Conservation (phyloP, 2,329 filamentous ascomycete genomes). For the Colletotrichum incanum region DNA sequence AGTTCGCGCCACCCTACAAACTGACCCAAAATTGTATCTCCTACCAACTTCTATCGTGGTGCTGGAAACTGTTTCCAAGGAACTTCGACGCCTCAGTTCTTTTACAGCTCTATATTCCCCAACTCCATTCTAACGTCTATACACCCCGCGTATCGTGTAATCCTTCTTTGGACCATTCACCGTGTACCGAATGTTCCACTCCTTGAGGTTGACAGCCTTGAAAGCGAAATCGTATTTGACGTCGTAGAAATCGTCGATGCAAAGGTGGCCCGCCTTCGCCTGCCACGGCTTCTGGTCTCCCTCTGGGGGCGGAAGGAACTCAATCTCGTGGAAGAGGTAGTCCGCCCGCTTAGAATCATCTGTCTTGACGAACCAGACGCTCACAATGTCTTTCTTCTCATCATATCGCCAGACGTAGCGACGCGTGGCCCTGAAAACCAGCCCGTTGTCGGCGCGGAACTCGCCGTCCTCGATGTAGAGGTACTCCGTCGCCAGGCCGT, state of each 20-base stretch:
- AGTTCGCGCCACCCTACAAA: not conserved
- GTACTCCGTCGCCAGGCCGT: constrained; percentile 69
- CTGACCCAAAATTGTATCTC: no score
- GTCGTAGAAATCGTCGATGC: constrained; percentile 80
- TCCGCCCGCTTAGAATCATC: constrained; percentile 76
- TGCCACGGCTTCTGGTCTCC: constrained; percentile 66
- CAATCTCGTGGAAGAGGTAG: constrained; percentile 83
- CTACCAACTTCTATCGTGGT: not conserved
- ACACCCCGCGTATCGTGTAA: constrained; percentile 73
- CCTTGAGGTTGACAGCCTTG: constrained; percentile 67
- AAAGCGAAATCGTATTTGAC: constrained; percentile 79
- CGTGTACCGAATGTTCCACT: constrained; percentile 75
- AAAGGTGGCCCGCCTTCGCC: constrained; percentile 79
- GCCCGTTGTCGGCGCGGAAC: constrained; percentile 71
- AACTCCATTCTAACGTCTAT: constrained; percentile 56
- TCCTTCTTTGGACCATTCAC: constrained; percentile 83
- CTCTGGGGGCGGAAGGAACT: constrained; percentile 65
- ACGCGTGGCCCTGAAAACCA: constrained; percentile 72
- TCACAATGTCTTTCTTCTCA: constrained; percentile 72
- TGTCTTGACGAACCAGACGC: constrained; percentile 81
- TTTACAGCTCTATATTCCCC: not conserved
- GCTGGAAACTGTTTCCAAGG: not conserved
- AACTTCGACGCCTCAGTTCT: no score
- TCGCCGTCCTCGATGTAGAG: constrained; percentile 79
- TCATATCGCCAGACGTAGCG: constrained; percentile 83